Evolutionary conservation across 495 filamentous ascomycete species (phyloP).

Genomic region (Penicillium canariense): DNA sequence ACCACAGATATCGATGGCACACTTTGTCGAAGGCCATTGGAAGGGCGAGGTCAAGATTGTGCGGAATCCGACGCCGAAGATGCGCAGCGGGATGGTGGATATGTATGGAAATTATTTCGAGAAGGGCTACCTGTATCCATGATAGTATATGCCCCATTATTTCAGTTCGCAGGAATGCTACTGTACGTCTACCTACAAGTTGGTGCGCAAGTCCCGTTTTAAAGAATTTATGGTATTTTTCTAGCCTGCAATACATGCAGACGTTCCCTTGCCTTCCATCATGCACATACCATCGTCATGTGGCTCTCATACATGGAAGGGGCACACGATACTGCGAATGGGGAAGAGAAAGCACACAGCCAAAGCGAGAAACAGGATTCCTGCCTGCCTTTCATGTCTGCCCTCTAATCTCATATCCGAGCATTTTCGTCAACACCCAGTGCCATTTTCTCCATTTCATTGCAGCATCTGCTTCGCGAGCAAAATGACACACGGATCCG

Average conservation of each 20-base stretch:
- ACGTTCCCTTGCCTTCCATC: slow-evolving; percentile 13
- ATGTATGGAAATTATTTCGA: slow-evolving; percentile 56
- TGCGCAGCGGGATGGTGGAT: slow-evolving; percentile 45
- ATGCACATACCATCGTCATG: slow-evolving; percentile 20
- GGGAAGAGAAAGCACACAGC: slow-evolving; percentile 9
- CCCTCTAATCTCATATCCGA: background rate
- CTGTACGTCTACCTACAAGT: too few relatives aligned
- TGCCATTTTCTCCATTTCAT: slow-evolving; percentile 19
- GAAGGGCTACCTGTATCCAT: slow-evolving; percentile 53
- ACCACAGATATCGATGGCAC: slow-evolving; percentile 27
- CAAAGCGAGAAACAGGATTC: background rate
- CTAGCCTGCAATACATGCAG: slow-evolving; percentile 3
- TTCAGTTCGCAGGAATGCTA: background rate
- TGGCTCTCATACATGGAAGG: slow-evolving; percentile 20
- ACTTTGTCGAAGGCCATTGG: slow-evolving; percentile 51
- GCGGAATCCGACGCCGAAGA: slow-evolving; percentile 42
- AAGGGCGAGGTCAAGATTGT: slow-evolving; percentile 55
- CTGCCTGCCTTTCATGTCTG: background rate
- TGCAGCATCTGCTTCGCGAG: slow-evolving; percentile 17
- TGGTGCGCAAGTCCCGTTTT: background rate
- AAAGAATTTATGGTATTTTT: slow-evolving; percentile 19
- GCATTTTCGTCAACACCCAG: slow-evolving; percentile 12
- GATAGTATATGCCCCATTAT: slow-evolving; percentile 19
- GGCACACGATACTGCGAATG: slow-evolving; percentile 28
- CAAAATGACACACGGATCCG: slow-evolving; percentile 12